Evolutionary conservation across 805 yeast species (phyloP).

Genomic region (Komagataella ulmi): DNA sequence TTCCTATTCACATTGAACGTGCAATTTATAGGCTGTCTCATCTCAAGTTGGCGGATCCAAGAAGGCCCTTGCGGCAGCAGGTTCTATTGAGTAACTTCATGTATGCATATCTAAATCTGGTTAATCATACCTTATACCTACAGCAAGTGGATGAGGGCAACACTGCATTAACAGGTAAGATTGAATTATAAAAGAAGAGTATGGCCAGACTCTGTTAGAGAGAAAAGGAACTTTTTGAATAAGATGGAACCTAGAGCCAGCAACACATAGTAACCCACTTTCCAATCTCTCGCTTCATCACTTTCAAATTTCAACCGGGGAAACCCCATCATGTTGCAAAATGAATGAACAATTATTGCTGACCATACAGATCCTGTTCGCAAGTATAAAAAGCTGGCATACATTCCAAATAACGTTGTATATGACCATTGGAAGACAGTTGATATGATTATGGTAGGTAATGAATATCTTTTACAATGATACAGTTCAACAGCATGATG

Average conservation of each 20-base stretch:
- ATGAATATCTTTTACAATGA: slow-evolving; percentile 11
- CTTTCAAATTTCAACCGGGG: slow-evolving; percentile 23
- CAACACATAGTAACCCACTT: slow-evolving; percentile 22
- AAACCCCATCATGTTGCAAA: slow-evolving; percentile 62
- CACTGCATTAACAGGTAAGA: neutral
- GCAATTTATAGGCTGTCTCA: slow-evolving; percentile 91
- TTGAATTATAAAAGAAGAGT: slow-evolving; percentile 6
- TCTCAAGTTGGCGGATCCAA: slow-evolving; percentile 86
- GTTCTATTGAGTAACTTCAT: slow-evolving; percentile 89
- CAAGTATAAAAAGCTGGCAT: slow-evolving; percentile 45
- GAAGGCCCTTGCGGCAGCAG: slow-evolving; percentile 82
- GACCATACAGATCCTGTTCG: slow-evolving; percentile 41
- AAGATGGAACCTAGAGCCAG: slow-evolving; percentile 27
- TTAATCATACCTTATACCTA: slow-evolving; percentile 76
- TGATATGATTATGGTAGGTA: slow-evolving; percentile 19
- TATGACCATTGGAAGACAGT: slow-evolving; percentile 42
- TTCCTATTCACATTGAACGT: slow-evolving; percentile 90
- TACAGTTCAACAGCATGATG: slow-evolving; percentile 54
- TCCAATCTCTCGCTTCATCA: slow-evolving; percentile 11
- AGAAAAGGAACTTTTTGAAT: slow-evolving; percentile 19
- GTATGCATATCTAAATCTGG: slow-evolving; percentile 92
- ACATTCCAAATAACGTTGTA: slow-evolving; percentile 60
- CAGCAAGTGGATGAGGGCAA: slow-evolving; percentile 34
- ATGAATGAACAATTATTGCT: slow-evolving; percentile 41
- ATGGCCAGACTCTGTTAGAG: slow-evolving; percentile 12